A percentile compares a stretch with the other conserved stretches of the same genome.
Conservation (phyloP, 257 asterid genomes). For the Lycium barbarum region DNA sequence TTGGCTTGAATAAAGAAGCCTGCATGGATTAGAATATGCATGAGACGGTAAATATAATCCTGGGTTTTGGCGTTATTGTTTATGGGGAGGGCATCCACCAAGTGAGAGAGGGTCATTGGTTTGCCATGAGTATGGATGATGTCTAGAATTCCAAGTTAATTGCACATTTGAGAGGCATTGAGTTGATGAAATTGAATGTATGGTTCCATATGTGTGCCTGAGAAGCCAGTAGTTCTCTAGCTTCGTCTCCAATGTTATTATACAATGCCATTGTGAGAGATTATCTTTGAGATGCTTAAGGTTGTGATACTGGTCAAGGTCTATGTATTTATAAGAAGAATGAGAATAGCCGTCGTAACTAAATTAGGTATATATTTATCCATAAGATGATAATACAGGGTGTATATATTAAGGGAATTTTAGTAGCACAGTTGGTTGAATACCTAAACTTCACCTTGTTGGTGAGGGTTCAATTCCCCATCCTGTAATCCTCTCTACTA, state of each 20-base stretch:
- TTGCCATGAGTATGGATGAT: conserved; percentile 29
- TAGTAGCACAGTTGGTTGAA: too few species aligned
- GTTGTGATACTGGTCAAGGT: too few species aligned
- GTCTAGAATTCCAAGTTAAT: conserved; percentile 37
- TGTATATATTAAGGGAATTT: too few species aligned
- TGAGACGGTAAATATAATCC: conserved; percentile 17
- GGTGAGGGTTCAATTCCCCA: too few species aligned
- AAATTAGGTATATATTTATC: too few species aligned
- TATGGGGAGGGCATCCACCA: conserved; percentile 33
- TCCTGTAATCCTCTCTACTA: too few species aligned
- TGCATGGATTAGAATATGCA: conserved; percentile 27
- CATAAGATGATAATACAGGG: too few species aligned
- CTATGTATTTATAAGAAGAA: too few species aligned
- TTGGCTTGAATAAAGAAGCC: conserved; percentile 1
- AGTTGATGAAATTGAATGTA: conserved; percentile 8
- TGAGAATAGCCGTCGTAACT: too few species aligned
- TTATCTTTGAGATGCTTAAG: too few species aligned
- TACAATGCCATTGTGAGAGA: too few species aligned
- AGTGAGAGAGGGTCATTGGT: neutral
- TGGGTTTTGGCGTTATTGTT: conserved; percentile 16
- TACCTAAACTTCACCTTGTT: too few species aligned
- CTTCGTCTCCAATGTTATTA: neutral
- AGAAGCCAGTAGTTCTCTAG: conserved; percentile 28
- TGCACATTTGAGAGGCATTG: conserved; percentile 36
- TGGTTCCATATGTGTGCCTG: conserved; percentile 28